Evolutionary conservation across 1,284 basidiomycete genomes (phyloP).

Genomic region (Porogramme epimiltina): DNA sequence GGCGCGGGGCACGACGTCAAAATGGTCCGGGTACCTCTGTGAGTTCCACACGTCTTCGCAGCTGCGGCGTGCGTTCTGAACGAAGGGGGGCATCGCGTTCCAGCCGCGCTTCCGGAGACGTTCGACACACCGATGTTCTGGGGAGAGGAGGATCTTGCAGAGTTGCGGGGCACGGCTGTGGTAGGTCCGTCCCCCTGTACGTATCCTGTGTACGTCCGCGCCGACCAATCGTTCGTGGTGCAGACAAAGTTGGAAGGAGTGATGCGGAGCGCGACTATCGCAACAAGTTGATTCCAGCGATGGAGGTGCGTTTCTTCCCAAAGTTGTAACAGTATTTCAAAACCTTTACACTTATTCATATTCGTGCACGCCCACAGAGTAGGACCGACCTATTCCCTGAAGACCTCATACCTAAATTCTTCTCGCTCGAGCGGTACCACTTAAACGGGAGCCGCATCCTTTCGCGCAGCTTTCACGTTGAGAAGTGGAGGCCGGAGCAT

Average conservation of each 20-base stretch:
- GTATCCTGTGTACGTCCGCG: conserved; percentile 2
- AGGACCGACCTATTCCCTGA: conserved; percentile 73
- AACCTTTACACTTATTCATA: not conserved
- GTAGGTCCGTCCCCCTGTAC: conserved; percentile 59
- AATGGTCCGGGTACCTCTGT: conserved; percentile 76
- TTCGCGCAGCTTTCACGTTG: conserved; percentile 87
- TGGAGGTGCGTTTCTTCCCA: conserved; percentile 50
- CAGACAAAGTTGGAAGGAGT: conserved; percentile 86
- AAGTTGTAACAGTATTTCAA: not conserved
- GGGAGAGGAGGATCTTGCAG: conserved; percentile 71
- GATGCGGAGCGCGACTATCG: conserved; percentile 82
- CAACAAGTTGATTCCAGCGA: conserved; percentile 64
- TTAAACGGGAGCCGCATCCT: conserved; percentile 93
- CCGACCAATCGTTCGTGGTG: not conserved
- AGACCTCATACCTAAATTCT: conserved; percentile 49
- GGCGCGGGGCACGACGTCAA: conserved; percentile 55
- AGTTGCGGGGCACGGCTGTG: conserved; percentile 84
- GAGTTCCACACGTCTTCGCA: conserved; percentile 19
- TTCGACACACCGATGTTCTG: conserved; percentile 99
- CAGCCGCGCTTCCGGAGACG: conserved; percentile 64
- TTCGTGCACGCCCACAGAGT: too few species aligned
- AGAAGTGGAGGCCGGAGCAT: conserved; percentile 48
- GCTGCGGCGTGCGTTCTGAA: not conserved
- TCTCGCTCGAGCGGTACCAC: conserved; percentile 82
- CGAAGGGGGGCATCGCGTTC: not conserved